Percentiles rank a stretch among this genome's conserved stretches.
Evolutionary conservation across 108 stramenopile genomes (phyloP).

Genomic region (Hondaea fermentalgiana): DNA sequence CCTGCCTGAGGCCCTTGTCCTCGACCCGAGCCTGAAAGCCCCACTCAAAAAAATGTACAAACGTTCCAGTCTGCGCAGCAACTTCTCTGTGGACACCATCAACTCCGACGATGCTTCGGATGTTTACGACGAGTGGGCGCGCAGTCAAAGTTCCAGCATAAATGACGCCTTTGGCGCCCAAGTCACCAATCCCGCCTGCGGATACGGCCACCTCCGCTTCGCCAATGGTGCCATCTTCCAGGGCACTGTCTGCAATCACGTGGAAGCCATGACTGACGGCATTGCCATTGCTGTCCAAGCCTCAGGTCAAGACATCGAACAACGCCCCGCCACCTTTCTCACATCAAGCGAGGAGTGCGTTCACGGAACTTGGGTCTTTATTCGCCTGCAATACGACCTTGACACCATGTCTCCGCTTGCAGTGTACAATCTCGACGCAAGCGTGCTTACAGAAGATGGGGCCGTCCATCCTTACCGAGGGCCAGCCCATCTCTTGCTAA

Average conservation of each 20-base stretch:
- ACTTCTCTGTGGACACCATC: too few species aligned
- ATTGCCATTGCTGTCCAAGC: neutral
- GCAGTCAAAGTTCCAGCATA: neutral
- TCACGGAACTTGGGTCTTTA: neutral
- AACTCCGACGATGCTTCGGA: too few species aligned
- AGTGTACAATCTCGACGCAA: neutral
- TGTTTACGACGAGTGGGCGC: too few species aligned
- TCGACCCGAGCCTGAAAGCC: neutral
- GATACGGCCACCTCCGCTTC: neutral
- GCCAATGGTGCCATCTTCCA: neutral
- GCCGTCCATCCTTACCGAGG: neutral
- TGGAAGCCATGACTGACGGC: neutral
- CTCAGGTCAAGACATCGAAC: neutral
- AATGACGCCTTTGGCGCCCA: neutral
- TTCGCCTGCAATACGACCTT: neutral
- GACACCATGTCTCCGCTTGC: neutral
- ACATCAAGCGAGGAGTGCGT: neutral
- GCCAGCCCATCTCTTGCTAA: neutral
- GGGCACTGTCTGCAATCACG: neutral
- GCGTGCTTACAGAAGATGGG: neutral
- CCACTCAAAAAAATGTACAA: neutral
- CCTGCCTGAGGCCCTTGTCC: neutral
- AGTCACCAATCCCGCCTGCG: neutral
- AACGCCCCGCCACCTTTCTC: neutral
- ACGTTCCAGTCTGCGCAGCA: neutral